A percentile compares a stretch with the other conserved stretches of the same genome.
Conservation (phyloP, 179 eudicot species). For the Heliamphora pulchella region DNA sequence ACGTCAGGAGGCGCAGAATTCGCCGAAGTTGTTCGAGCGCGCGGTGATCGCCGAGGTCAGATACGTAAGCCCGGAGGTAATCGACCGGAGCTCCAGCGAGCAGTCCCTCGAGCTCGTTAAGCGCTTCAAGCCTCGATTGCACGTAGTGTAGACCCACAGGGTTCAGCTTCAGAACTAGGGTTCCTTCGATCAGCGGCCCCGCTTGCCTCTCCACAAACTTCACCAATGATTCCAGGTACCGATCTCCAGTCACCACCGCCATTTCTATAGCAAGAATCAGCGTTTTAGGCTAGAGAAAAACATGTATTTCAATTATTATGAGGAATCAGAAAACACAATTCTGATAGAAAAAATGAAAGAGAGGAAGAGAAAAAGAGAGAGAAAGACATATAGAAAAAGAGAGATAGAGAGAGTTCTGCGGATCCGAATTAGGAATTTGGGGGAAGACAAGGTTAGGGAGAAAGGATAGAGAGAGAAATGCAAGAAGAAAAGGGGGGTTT, state of each 20-base stretch:
- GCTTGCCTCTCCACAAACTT: conserved; percentile 62
- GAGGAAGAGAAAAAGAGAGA: background rate
- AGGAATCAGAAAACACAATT: background rate
- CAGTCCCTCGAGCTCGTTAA: conserved; percentile 65
- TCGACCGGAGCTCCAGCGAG: conserved; percentile 87
- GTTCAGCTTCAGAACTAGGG: conserved; percentile 56
- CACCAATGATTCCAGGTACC: conserved; percentile 72
- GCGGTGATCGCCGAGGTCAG: conserved; percentile 89
- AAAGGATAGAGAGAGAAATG: background rate
- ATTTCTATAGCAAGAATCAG: conserved; percentile 18
- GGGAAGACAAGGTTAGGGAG: background rate
- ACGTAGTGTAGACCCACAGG: conserved; percentile 88
- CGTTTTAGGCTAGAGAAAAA: background rate
- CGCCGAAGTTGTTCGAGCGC: conserved; percentile 82
- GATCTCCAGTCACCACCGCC: conserved; percentile 77
- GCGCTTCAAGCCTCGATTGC: conserved; percentile 69
- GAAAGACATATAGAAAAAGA: background rate
- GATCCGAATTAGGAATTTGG: background rate
- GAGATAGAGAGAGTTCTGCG: background rate
- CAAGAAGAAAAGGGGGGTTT: conserved; percentile 21
- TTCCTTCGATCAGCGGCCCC: conserved; percentile 54
- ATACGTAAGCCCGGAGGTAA: conserved; percentile 82
- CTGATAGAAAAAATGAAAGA: background rate
- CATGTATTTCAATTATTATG: background rate
- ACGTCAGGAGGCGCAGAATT: conserved; percentile 62